Evolutionary conservation across 306 rosid genomes (phyloP).

Genomic region (Corylus americana): DNA sequence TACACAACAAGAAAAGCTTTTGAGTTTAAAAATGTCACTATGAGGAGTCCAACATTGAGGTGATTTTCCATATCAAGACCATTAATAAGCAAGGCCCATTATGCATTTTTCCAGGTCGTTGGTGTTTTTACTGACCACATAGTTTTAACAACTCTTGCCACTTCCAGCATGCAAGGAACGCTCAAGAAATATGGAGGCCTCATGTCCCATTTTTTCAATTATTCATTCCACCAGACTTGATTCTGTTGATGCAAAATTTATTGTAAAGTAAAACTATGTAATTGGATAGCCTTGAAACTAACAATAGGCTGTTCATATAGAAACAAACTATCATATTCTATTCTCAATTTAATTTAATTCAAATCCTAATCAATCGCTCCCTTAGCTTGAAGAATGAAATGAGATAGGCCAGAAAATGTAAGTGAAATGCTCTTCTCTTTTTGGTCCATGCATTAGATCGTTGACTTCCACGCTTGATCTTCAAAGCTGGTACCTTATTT

Average conservation of each 20-base stretch:
- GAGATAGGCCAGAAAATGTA: too few species aligned
- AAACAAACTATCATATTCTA: neutral
- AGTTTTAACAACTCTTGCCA: neutral
- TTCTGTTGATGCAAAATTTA: neutral
- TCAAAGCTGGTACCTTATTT: too few species aligned
- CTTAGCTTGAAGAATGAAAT: too few species aligned
- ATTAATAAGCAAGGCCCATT: neutral
- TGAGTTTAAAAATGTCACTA: slow-evolving; percentile 4
- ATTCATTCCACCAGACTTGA: neutral
- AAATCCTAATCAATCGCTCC: neutral
- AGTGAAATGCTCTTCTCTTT: too few species aligned
- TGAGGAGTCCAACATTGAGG: neutral
- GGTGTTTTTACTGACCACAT: neutral
- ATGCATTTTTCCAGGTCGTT: neutral
- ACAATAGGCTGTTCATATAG: neutral
- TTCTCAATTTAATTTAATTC: neutral
- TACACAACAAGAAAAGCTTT: neutral
- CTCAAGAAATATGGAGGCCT: neutral
- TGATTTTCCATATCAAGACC: neutral
- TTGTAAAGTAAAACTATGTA: neutral
- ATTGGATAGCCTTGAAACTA: neutral
- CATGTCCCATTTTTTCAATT: neutral
- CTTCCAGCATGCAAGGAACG: neutral
- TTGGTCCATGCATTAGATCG: too few species aligned
- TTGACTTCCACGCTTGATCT: too few species aligned